Conservation (phyloP, 768 basidiomycete genomes). For the Russula virescens region DNA sequence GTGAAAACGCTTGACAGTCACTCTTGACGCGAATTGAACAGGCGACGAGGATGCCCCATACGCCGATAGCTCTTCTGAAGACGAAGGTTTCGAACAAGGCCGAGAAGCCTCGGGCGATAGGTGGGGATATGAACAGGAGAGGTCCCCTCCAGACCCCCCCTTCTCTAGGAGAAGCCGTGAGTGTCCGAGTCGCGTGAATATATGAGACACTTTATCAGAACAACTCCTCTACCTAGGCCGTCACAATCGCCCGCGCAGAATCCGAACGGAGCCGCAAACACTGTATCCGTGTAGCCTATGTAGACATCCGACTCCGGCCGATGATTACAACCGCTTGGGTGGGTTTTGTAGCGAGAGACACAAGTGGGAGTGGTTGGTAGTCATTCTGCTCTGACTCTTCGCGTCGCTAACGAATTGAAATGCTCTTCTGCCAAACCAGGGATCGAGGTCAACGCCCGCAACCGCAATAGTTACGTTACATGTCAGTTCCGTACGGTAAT, state of each 20-base stretch:
- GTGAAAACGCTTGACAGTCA: not conserved
- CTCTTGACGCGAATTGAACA: not conserved
- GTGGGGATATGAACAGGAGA: not conserved
- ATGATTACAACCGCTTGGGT: not conserved
- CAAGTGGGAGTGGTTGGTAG: not conserved
- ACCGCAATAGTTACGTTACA: too few species aligned
- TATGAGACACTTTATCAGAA: not conserved
- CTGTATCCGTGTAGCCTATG: not conserved
- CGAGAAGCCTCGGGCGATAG: too few species aligned
- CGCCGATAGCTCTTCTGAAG: not conserved
- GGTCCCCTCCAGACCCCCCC: not conserved
- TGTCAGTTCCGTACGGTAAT: too few species aligned
- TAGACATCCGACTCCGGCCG: not conserved
- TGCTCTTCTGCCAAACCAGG: too few species aligned
- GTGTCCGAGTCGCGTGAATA: not conserved
- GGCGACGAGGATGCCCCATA: not conserved
- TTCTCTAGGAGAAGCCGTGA: not conserved
- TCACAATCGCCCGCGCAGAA: not conserved
- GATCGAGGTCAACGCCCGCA: too few species aligned
- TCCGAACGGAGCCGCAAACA: not conserved
- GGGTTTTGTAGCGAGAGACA: constrained; percentile 6
- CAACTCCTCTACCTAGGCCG: not conserved
- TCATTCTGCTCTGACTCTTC: not conserved
- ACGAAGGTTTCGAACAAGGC: not conserved
- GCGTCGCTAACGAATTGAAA: too few species aligned